Base-by-base conservation (phyloP, 345 rosid species). In the Aquilaria sinensis region DNA sequence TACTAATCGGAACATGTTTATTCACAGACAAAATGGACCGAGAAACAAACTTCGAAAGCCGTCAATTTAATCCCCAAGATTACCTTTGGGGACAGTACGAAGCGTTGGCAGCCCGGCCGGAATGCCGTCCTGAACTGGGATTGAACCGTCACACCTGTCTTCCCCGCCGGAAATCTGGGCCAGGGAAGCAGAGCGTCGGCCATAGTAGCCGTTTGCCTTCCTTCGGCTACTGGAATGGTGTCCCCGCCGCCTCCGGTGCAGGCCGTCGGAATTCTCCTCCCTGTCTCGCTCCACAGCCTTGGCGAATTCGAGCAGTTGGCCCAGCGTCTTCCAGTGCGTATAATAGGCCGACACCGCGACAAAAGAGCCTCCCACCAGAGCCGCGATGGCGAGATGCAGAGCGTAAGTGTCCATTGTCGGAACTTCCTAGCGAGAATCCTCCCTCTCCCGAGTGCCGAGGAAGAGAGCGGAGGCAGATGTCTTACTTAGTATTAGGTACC, bases 311-410 rank as follows among this genome's bases (percentile, higher is more conserved):
- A 95, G 90, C 33, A 95, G 70, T 80, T 89, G 96, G 67, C 70
- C 84, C 37, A 95, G 87, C 62, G 97, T 93, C 82, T 91, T 95
- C 58, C 94, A 79, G 74, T 95, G 97, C 98, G 89, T 87, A 68
- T 76, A 87, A 61, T 87, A 87, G 2, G 96, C 96, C 33, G 98
- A 95, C 8, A 91, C 96, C 0, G 96, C 98, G 32, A 91, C 96
- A 33, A 91, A 67, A 41, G 99, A 95, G 48, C 98, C 98, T 74
- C 99, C 98, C 1, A 95, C 84, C 30, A 95, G 85, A 68, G 99
- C 98, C 81, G 99, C 98, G 77, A 91, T 83, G 72, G 97, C 97
- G 14, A 95, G 81, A 69, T 91, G 96, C 60, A 83, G 57, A 57
- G 92, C 48, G 70, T 85, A 80, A 6, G 89, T 58, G n/a, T 95